Evolutionary conservation across 2,329 filamentous ascomycete genomes (phyloP), one percentile per base, ranked within the genome.

Genomic region (Pseudopyrenochaeta lycopersici): DNA sequence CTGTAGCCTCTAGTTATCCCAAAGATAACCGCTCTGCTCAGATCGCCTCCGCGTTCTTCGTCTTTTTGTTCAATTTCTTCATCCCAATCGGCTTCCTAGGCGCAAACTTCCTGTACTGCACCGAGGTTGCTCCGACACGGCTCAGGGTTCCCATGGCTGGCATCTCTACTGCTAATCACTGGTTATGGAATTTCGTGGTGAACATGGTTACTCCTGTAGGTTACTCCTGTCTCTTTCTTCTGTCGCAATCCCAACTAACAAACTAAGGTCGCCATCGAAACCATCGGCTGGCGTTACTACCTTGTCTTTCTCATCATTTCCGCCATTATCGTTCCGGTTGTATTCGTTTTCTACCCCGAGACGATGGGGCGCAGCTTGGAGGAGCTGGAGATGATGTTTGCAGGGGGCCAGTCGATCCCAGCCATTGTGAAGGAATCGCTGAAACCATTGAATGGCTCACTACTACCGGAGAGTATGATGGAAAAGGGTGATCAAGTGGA

Each of bases 41-140:
- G 54, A 80, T 85, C 36, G 80, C 78, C 0, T 82, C 82, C 0
- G 82, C 81, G 0, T 78, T 83, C 56, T 85, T 85, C 69, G 78
- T 87, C 43, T 87, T 84, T 70, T 69, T 85, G 41, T 88, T 84
- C 76, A 84, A 86, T 71, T 84, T 82, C 61, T 86, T 87, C 71
- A 82, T 85, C 39, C 83, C 82, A 0, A 82, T 86, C 51, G 85
- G 84, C 0, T 86, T 85, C 73, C 76, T 85, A 0, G 84, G 85
- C 1, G 80, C 83, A 29, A 86, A 85, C 61, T 87, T 86, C 73
- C 75, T 87, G 17, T 87, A 87, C 71, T 84, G 83, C 52, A 81
- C 84, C 1, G 84, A 87, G 63, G 76, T 86, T 15, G 83, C 84
- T 0, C 84, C 84, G 1, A 74, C 82, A 14, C 73, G 79, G 10